Percentiles rank a stretch among this genome's conserved stretches.
Evolutionary conservation across 805 yeast genomes (phyloP).

Genomic region (Ogataea saltuana): DNA sequence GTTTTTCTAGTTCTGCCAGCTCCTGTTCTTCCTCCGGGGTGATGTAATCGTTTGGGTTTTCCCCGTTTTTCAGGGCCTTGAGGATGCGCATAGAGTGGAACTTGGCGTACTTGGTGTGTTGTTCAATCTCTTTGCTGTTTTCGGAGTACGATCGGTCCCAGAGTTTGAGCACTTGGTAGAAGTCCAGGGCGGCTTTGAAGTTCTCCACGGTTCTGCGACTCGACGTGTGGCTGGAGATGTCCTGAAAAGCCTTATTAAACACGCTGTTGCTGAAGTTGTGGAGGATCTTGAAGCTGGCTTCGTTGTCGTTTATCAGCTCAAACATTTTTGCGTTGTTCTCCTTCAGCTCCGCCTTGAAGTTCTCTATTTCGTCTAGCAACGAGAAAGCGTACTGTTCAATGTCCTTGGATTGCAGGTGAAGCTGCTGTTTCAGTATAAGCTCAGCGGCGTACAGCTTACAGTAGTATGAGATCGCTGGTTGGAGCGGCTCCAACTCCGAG

Average conservation of each 20-base stretch:
- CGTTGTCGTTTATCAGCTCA: conserved; percentile 59
- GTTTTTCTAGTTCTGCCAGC: conserved; percentile 16
- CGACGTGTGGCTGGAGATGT: conserved; percentile 44
- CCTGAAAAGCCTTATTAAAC: conserved; percentile 54
- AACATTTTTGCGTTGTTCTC: conserved; percentile 41
- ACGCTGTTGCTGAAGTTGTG: conserved; percentile 58
- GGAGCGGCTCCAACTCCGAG: conserved; percentile 53
- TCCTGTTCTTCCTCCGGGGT: conserved; percentile 39
- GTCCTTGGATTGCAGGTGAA: conserved; percentile 57
- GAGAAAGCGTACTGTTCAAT: conserved; percentile 59
- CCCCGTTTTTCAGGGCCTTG: conserved; percentile 46
- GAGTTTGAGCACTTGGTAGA: conserved; percentile 50
- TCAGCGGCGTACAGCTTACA: conserved; percentile 76
- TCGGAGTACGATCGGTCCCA: conserved; percentile 36
- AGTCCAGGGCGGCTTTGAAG: conserved; percentile 55
- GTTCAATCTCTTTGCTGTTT: conserved; percentile 26
- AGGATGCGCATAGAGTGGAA: conserved; percentile 61
- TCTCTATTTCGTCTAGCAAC: conserved; percentile 73
- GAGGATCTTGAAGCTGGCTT: conserved; percentile 55
- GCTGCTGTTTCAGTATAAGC: conserved; percentile 56
- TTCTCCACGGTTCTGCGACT: conserved; percentile 49
- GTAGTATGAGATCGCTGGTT: conserved; percentile 73
- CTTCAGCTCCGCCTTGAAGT: conserved; percentile 42
- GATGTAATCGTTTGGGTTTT: conserved; percentile 58
- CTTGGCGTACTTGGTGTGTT: conserved; percentile 59